Base-by-base conservation (phyloP, 2,329 filamentous ascomycete species). In the Cercospora berteroae region DNA sequence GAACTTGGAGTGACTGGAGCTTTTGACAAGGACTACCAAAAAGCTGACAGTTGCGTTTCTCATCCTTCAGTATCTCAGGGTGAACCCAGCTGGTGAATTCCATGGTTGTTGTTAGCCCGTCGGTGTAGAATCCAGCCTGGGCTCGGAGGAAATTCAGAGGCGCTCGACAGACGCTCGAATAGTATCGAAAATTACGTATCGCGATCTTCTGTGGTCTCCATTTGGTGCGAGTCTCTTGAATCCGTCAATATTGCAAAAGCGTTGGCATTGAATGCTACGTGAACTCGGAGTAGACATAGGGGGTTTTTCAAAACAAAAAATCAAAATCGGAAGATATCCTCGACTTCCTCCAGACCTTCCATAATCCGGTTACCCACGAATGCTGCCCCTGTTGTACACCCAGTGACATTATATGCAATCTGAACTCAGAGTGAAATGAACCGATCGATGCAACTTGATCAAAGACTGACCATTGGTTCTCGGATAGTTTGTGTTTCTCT, bases 281-380 rank as follows among this genome's bases (percentile, higher is more conserved):
- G 2, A 7, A n/a, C 2, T 39, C 3, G 13, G 36, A 39, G 36
- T n/a, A 2, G 13, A 39, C 36, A 39, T 1, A 7, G 36, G 1
- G 2, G n/a, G n/a, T n/a, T 7, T 5, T n/a, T 13, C 6, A 0
- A 5, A 5, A 1, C 5, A 39, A 16, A n/a, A n/a, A n/a, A n/a
- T n/a, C n/a, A n/a, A n/a, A n/a, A n/a, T 6, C 5, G 5, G 3
- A n/a, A 16, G 7, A n/a, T 3, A 39, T n/a, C 5, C 5, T 5
- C 4, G 1, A 39, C 2, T 39, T 5, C 5, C 13, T 39, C 6
- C 36, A 4, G 2, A 5, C n/a, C 36, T 39, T 39, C 36, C 13
- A 3, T 8, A 4, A 16, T 2, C 5, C 33, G 16, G 5, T 39
- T 12, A 39, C 7, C 5, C 1, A 39, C 1, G 13, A 16, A 1